A percentile compares a stretch with the other conserved stretches of the same genome.
These are phyloP conservation scores for Hansenula lynferdii DNA, from an alignment of 1,139 yeast species.

Conservation along the genomic window DNA sequence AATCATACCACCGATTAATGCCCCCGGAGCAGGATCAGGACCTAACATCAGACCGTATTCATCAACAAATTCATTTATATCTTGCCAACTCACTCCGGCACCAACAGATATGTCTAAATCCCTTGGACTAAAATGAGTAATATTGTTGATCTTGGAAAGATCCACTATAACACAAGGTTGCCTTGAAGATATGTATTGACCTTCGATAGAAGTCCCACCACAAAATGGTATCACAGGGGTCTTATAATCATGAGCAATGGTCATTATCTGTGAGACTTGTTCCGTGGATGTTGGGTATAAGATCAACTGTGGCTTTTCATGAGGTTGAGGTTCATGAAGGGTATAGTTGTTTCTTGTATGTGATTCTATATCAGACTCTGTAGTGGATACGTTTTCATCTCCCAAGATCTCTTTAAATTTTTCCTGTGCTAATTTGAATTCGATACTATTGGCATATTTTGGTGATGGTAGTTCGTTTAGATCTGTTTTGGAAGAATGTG, in stretches of 20 bases:
- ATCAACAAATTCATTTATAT: conserved; percentile 41
- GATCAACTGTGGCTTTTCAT: conserved; percentile 54
- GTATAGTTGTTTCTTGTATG: conserved; percentile 19
- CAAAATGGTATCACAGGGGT: conserved; percentile 75
- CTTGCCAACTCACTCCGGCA: conserved; percentile 69
- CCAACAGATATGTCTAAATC: conserved; percentile 69
- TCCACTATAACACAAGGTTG: conserved; percentile 55
- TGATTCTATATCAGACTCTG: conserved; percentile 27
- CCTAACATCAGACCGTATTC: conserved; percentile 40
- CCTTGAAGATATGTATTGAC: conserved; percentile 72
- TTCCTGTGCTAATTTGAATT: conserved; percentile 35
- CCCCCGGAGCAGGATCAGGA: conserved; percentile 78
- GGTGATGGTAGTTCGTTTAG: conserved; percentile 29
- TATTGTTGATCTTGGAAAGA: conserved; percentile 46
- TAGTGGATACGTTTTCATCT: conserved; percentile 28
- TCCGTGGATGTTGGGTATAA: conserved; percentile 60
- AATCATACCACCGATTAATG: conserved; percentile 63
- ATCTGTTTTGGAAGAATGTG: conserved; percentile 24
- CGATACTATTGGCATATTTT: conserved; percentile 31
- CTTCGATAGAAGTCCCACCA: conserved; percentile 81
- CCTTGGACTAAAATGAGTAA: conserved; percentile 44
- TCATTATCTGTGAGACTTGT: conserved; percentile 57
- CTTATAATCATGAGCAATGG: conserved; percentile 52
- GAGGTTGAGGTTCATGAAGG: conserved; percentile 35
- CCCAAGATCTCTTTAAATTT: conserved; percentile 36